Evolutionary conservation across 257 asterid genomes (phyloP), one percentile per base, ranked within the genome.

Genomic region (Galeopsis tetrahit): DNA sequence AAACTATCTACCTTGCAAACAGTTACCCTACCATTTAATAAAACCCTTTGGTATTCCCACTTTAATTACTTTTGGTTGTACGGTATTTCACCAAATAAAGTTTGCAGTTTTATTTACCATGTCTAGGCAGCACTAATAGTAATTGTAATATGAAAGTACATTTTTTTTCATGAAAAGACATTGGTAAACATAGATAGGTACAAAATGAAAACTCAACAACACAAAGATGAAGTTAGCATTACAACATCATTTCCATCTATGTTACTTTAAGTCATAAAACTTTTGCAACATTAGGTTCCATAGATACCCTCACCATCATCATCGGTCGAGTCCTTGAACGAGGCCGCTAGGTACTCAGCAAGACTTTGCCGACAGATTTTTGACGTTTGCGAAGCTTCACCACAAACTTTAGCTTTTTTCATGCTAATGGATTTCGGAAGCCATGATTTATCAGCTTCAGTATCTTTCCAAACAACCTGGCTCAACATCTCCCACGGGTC

Each of bases 281-380:
- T 33, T 21, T 2, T 21, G 49, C 55, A 58, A 31, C 72, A 55
- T 56, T 14, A 7, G 61, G 51, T 15, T 2, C 39, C 8, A 15
- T 66, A 51, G 10, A 13, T 21, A n/a, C 36, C 28, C 3, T 9
- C 14, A n/a, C 9, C 52, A 44, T 61, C 21, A 61, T 69, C 79
- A 56, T 70, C 28, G 36, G 67, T 79, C 10, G 85, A 77, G 75
- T 85, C 96, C 49, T 63, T 73, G 70, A 88, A 82, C 0, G 97
- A 72, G 68, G 88, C 85, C 42, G 98, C 94, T 38, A 93, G 87
- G 77, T 83, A 89, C 70, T 87, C 95, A 17, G 97, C 97, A 33
- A 88, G 92, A 85, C 93, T 88, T 53, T 72, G 86, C 77, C 71
- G 87, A 70, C 86, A 55, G 53, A 73, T 64, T 21, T 21, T 21